phyloP scores from a whole-genome alignment of 2,329 filamentous ascomycete species.

The Alternaria panax region DNA sequence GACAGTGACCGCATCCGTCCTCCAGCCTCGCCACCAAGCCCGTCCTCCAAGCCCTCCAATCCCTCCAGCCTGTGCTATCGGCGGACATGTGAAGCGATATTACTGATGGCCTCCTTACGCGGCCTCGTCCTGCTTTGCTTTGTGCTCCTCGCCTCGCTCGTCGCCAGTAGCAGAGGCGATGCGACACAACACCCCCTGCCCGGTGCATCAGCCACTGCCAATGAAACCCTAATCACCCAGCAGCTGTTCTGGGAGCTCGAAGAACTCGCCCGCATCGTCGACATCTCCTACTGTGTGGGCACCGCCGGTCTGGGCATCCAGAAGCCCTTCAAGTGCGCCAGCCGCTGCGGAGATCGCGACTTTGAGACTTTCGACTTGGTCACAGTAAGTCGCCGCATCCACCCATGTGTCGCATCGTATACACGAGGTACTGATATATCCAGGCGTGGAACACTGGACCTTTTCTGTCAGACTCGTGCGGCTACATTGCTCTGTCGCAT shows the following conservation, averaged over 20 bases:
- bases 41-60: constrained; percentile 2
- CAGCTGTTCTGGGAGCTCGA: constrained; percentile 82
- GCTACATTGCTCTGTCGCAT: constrained; percentile 91
- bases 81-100: constrained; percentile 40
- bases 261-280: constrained; percentile 87
- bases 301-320: constrained; percentile 81
- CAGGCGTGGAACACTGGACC: constrained; percentile 90
- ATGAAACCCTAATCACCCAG: constrained; percentile 60
- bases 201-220: constrained; percentile 27
- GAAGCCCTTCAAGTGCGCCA: constrained; percentile 84
- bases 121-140: constrained; percentile 32
- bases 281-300: constrained; percentile 94
- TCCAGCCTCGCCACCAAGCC: constrained; percentile 31
- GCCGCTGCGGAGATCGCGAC: constrained; percentile 80
- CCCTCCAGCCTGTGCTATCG: not conserved
- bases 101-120: constrained; percentile 30
- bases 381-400: constrained; percentile 53
- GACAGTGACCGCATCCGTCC: constrained; percentile 4
- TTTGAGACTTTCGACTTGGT: constrained; percentile 82
- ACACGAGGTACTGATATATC: constrained; percentile 16
- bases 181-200: constrained; percentile 37
- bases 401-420: not conserved
- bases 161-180: constrained; percentile 15
- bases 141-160: constrained; percentile 24
- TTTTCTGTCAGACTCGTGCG: constrained; percentile 87